Evolutionary conservation across 2,329 filamentous ascomycete genomes (phyloP).

Genomic region (Paecilomyces sp.): DNA sequence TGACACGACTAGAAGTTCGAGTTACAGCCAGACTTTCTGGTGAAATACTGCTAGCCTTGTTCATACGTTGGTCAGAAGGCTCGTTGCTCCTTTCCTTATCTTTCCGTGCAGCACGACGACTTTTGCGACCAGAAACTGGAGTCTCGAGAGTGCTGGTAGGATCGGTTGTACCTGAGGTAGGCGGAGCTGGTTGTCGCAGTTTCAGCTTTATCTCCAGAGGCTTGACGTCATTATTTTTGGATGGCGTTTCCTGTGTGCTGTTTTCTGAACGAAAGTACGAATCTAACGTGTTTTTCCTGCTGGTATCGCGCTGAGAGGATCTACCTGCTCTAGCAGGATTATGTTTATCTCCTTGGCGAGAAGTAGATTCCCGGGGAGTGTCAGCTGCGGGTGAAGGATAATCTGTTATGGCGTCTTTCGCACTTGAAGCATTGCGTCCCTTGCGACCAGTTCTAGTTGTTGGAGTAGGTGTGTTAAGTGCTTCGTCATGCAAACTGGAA

Average conservation of each 20-base stretch:
- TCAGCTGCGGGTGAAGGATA: not conserved
- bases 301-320: not conserved
- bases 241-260: not conserved
- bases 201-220: not conserved
- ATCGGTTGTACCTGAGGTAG: not conserved
- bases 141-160: not conserved
- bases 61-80: not conserved
- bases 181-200: not conserved
- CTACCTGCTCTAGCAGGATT: not conserved
- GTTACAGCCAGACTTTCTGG: slow-evolving; percentile 10
- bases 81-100: not conserved
- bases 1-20: slow-evolving; percentile 19
- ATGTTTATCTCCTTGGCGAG: not conserved
- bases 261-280: slow-evolving; percentile 2
- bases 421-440: not conserved
- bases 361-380: not conserved
- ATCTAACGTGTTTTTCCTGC: not conserved
- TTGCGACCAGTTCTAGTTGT: not conserved
- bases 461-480: not conserved
- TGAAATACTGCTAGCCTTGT: slow-evolving; percentile 4
- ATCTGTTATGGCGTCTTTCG: not conserved
- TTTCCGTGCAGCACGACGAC: not conserved
- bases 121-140: not conserved
- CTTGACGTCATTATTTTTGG: not conserved
- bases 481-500: not conserved